These are phyloP conservation scores for Hortaea werneckii DNA, from an alignment of 2,329 filamentous ascomycete genomes.

Conservation along the genomic window DNA sequence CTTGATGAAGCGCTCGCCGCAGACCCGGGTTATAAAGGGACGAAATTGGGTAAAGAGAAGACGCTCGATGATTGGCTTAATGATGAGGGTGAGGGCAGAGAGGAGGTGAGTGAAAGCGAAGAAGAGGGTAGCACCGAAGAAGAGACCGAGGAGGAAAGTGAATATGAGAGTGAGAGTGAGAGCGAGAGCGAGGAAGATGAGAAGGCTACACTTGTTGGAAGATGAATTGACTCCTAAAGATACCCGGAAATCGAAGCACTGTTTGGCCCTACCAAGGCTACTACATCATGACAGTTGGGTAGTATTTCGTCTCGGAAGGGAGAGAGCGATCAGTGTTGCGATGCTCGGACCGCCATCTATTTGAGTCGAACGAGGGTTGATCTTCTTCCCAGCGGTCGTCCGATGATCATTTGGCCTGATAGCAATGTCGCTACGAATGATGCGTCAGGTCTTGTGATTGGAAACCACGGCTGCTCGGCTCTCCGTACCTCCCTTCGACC, in stretches of 20 bases:
- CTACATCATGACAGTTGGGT: no score
- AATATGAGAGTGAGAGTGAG: conserved; percentile 41
- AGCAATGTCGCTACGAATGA: no score
- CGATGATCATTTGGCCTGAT: no score
- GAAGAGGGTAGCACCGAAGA: conserved; percentile 39
- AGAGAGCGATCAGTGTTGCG: no score
- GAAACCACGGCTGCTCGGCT: no score
- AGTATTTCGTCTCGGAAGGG: no score
- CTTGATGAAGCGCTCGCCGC: conserved; percentile 49
- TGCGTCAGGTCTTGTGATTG: no score
- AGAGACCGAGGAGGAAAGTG: conserved; percentile 36
- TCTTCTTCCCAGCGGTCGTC: no score
- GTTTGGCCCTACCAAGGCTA: no score
- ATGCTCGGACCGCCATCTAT: no score
- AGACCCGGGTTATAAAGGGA: conserved; percentile 35
- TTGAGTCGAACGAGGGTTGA: no score
- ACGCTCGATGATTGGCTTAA: conserved; percentile 89
- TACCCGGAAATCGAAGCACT: not conserved
- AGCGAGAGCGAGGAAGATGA: conserved; percentile 37
- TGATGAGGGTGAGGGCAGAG: conserved; percentile 43
- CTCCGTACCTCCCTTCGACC: no score
- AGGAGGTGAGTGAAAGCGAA: conserved; percentile 43
- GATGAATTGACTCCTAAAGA: not conserved
- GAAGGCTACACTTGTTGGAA: conserved; percentile 24
- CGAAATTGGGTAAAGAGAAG: conserved; percentile 50